phyloP scores from a whole-genome alignment of 1,284 basidiomycete species.

The Meira nashicola region DNA sequence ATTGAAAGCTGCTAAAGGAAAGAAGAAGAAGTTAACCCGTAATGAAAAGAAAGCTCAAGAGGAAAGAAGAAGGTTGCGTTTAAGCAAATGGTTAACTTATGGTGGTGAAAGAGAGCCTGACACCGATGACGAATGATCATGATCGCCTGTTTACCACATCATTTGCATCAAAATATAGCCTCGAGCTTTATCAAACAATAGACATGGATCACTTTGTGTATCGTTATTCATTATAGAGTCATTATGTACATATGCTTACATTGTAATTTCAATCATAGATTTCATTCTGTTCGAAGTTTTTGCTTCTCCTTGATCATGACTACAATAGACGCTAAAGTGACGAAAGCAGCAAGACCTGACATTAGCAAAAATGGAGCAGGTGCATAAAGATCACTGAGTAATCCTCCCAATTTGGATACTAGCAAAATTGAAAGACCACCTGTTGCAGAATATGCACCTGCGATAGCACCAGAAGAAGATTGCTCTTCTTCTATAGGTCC shows the following conservation, averaged over 20 bases:
- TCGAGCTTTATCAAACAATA: not conserved
- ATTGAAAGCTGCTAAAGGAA: slow-evolving; percentile 51
- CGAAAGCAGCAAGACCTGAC: slow-evolving; percentile 26
- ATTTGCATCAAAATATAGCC: not conserved
- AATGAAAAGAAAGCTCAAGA: slow-evolving; percentile 53
- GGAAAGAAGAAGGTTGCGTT: slow-evolving; percentile 43
- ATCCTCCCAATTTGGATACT: slow-evolving; percentile 31
- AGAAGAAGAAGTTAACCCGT: slow-evolving; percentile 51
- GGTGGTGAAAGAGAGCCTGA: slow-evolving; percentile 49
- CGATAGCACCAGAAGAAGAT: slow-evolving; percentile 24
- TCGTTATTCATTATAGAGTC: too few species aligned
- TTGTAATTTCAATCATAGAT: too few species aligned
- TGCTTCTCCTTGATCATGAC: not conserved
- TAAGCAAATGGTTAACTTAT: slow-evolving; percentile 42
- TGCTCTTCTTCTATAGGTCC: not conserved
- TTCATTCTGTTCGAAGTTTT: too few species aligned
- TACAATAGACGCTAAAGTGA: slow-evolving; percentile 17
- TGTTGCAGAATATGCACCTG: slow-evolving; percentile 33
- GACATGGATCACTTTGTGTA: too few species aligned
- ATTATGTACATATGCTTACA: too few species aligned
- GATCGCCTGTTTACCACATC: too few species aligned
- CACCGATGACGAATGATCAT: slow-evolving; percentile 40
- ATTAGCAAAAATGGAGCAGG: slow-evolving; percentile 32
- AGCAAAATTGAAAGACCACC: slow-evolving; percentile 33
- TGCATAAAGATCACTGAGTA: slow-evolving; percentile 32